These are phyloP conservation scores for Kluyveromyces starmeri DNA, from an alignment of 805 yeast genomes.

Conservation along the genomic window DNA sequence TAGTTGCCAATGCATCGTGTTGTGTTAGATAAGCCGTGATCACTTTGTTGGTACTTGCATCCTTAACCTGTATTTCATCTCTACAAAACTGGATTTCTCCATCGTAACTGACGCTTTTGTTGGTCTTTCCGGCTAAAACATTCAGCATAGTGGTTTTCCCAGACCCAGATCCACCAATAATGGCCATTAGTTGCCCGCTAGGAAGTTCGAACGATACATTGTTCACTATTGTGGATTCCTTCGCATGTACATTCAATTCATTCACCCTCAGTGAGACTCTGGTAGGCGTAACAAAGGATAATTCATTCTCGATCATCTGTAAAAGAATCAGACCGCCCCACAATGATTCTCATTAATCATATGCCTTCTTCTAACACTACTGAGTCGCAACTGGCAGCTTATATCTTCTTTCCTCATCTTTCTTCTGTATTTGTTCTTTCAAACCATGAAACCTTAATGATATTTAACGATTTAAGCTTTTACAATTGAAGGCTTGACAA, in stretches of 20 bases:
- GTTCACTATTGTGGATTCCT: constrained; percentile 32
- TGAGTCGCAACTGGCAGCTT: too few relatives aligned
- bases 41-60: constrained; percentile 7
- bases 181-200: constrained; percentile 60
- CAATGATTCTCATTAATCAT: too few relatives aligned
- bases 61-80: constrained; percentile 7
- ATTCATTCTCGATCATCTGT: constrained; percentile 16
- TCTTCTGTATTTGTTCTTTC: too few relatives aligned
- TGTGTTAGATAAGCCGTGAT: constrained; percentile 58
- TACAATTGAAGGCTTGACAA: too few relatives aligned
- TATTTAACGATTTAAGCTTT: too few relatives aligned
- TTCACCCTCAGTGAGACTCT: constrained; percentile 19
- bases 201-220: constrained; percentile 52
- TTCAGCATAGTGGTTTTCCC: constrained; percentile 79
- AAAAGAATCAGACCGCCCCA: too few relatives aligned
- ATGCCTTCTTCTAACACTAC: too few relatives aligned
- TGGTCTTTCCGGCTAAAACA: constrained; percentile 46
- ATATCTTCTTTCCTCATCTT: too few relatives aligned
- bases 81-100: constrained; percentile 34
- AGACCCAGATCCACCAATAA: constrained; percentile 82
- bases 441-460: too few relatives aligned
- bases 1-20: constrained; percentile 63
- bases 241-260: constrained; percentile 20
- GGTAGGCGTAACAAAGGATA: constrained; percentile 18
- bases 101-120: constrained; percentile 31